Base-by-base conservation (phyloP, 306 rosid species). In the Prinsepia uniflora region DNA sequence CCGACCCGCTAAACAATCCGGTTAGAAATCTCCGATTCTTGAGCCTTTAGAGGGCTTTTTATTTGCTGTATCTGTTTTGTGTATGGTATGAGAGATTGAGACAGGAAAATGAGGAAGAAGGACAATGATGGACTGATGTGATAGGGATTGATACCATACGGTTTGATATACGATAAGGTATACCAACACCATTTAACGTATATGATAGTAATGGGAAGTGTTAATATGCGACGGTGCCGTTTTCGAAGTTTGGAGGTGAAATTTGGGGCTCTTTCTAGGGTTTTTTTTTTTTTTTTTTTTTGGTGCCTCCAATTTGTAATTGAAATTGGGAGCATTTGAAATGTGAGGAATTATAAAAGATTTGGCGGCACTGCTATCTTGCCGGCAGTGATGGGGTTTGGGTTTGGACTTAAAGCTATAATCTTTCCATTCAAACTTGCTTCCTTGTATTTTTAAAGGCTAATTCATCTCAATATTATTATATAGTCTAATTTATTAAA, bases 1-100 rank as follows among this genome's bases (percentile, higher is more conserved):
- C 83, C 91, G 92, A 67, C 93, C 92, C 79, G 47, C 39, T 0
- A 80, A 52, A 68, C 71, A 72, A 15, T 67, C 88, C 68, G 87
- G 77, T 3, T 84, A 75, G 48, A 36, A 41, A 40, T 13, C 20
- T 24, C 11, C 36, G 36, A 30, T 3, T 30, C 36, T 30, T 30
- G 2, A 30, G 55, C 18, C 59, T 60, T 45, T 56, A 5, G 47
- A 17, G 67, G 81, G 50, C 0, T 63, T 57, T 22, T 63, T 15
- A 42, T 14, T 47, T 60, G 13, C 7, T 0, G 5, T 50, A 18
- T 2, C 40, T 58, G 65, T 17, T 70, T 73, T 72, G n/a, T 56
- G 20, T 30, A 30, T 30, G 36, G 36, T 30, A 30, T 30, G 36
- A 30, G 36, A 1, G 36, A 30, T 30, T 30, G 36, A 30, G 36